Percentiles rank a stretch among this genome's conserved stretches.
Evolutionary conservation across 306 rosid genomes (phyloP).

Genomic region (Morella rubra): DNA sequence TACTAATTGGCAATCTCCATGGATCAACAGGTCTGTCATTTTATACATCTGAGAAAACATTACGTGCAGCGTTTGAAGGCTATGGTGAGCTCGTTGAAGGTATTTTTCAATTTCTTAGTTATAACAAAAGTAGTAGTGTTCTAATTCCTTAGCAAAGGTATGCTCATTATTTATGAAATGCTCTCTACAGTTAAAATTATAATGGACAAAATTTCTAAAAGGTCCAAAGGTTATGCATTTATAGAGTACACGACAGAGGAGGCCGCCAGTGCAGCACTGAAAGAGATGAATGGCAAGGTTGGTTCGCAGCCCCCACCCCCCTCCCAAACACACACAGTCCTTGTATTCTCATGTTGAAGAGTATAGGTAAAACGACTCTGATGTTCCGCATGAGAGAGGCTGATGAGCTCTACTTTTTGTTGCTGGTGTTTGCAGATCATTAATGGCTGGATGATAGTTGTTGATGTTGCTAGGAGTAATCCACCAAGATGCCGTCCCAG

Average conservation of each 20-base stretch:
- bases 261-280: constrained; percentile 79
- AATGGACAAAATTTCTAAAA: constrained; percentile 87
- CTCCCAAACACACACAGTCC: not conserved
- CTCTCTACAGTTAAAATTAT: constrained; percentile 66
- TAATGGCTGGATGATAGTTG: constrained; percentile 95
- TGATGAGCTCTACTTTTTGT: not conserved
- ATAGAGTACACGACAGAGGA: constrained; percentile 80
- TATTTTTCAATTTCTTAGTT: constrained; percentile 17
- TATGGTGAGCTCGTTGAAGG: constrained; percentile 72
- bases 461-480: constrained; percentile 73
- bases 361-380: not conserved
- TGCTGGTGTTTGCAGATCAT: constrained; percentile 60
- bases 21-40: constrained; percentile 47
- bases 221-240: constrained; percentile 95
- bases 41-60: constrained; percentile 59
- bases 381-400: constrained; percentile 8
- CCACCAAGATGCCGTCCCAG: constrained; percentile 46
- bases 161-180: constrained; percentile 25
- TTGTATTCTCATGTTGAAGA: constrained; percentile 1
- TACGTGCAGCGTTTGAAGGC: constrained; percentile 53
- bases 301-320: not conserved
- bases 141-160: not conserved
- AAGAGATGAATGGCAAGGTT: constrained; percentile 96
- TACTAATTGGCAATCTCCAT: not conserved
- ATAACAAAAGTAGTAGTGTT: not conserved